These are phyloP conservation scores for Podospora conica DNA, from an alignment of 495 filamentous ascomycete genomes.

Conservation along the genomic window DNA sequence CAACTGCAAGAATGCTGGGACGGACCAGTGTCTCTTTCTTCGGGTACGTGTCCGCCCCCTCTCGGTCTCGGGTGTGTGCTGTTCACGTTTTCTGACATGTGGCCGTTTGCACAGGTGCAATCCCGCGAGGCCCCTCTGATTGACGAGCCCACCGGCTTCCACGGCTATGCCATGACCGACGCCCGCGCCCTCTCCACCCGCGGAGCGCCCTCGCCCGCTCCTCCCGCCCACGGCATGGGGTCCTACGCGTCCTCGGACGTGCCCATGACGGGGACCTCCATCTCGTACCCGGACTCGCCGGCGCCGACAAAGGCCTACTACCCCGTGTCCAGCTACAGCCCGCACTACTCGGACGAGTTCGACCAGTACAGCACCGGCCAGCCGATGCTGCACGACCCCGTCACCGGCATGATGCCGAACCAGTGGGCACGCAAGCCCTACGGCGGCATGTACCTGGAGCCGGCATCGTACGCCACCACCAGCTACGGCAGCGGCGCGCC, in stretches of 20 bases:
- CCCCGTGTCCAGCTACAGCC: conserved; percentile 29
- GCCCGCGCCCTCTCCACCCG: conserved; percentile 36
- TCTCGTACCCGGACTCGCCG: conserved; percentile 22
- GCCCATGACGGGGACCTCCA: background rate
- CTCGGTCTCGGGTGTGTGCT: background rate
- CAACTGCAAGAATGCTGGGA: conserved; percentile 73
- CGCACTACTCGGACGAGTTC: conserved; percentile 32
- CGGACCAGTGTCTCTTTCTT: conserved; percentile 67
- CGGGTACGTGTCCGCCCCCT: conserved; percentile 47
- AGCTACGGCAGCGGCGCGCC: conserved; percentile 16
- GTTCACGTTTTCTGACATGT: conserved; percentile 12
- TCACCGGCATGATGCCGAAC: conserved; percentile 26
- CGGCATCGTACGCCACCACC: conserved; percentile 18
- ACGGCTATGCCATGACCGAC: conserved; percentile 33
- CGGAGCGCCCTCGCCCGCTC: conserved; percentile 18
- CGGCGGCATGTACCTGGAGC: conserved; percentile 30
- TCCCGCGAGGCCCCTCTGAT: conserved; percentile 42
- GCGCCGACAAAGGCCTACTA: conserved; percentile 31
- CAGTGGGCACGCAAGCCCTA: conserved; percentile 21
- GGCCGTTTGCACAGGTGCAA: conserved; percentile 35
- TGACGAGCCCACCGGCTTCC: conserved; percentile 16
- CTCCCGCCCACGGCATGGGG: conserved; percentile 15
- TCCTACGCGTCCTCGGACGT: background rate
- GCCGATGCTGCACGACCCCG: conserved; percentile 26
- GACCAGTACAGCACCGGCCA: conserved; percentile 39